phyloP scores from a whole-genome alignment of 2,329 filamentous ascomycete genomes.

The Parascedosporium putredinis region DNA sequence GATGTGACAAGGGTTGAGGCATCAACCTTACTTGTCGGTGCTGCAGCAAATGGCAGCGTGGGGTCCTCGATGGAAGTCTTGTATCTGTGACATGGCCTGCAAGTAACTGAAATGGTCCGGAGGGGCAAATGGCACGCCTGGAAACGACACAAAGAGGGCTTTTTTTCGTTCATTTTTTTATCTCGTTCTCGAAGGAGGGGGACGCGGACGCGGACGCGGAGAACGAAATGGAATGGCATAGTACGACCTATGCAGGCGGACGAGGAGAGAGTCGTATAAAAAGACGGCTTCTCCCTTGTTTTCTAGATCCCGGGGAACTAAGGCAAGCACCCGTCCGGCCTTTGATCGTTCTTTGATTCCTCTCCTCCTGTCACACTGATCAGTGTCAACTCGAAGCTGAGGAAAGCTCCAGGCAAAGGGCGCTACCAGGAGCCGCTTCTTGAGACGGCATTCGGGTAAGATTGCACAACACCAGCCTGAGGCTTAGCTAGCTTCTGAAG shows the following conservation, averaged over 20 bases:
- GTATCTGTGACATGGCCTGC: conserved; percentile 5
- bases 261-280: not conserved
- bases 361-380: not conserved
- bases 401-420: not conserved
- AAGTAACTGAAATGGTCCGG: not conserved
- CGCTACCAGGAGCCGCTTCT: too few species aligned
- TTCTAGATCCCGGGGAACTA: not conserved
- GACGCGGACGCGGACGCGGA: conserved; percentile 7
- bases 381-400: not conserved
- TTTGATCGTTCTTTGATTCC: not conserved
- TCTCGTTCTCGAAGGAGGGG: not conserved
- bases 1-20: not conserved
- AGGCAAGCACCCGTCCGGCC: not conserved
- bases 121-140: not conserved
- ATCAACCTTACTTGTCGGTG: not conserved
- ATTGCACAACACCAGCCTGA: not conserved
- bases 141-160: not conserved
- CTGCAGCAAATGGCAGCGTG: not conserved
- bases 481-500: not conserved
- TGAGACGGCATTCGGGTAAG: not conserved
- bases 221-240: too few species aligned
- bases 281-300: not conserved
- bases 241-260: too few species aligned
- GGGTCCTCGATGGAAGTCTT: not conserved
- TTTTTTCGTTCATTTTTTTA: not conserved